Base-by-base conservation (phyloP, 257 asterid species). In the Gentiana dahurica region DNA sequence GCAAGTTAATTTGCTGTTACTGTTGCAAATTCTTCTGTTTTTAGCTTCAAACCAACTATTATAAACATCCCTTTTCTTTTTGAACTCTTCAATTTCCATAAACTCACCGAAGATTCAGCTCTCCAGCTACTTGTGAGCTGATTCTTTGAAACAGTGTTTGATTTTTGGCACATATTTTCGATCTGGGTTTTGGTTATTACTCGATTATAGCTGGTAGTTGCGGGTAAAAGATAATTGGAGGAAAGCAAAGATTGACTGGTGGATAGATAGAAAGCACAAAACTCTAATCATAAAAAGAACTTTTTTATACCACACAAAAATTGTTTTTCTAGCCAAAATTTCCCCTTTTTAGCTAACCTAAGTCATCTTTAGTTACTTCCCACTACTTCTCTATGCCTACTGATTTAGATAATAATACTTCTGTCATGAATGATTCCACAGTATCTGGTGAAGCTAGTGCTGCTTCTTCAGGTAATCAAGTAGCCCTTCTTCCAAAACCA, bases 381-480 rank as follows among this genome's bases (percentile, higher is more conserved):
- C 62, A 37, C 45, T 43, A 24, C 38, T 47, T 3, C 6, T 51
- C 59, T 55, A 65, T 65, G 68, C 71, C 71, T 36, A 54, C 58
- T 36, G 68, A 71, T 15, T 44, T 59, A 38, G 77, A 72, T 47
- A 41, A 24, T 24, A 58, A 66, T 54, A 54, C 61, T 34, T 62
- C 70, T 55, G 39, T 57, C 15, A 33, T 70, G 55, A 70, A 70
- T 60, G 75, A 70, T 55, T 59, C 77, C 63, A 34, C 70, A 2
- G 73, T 61, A 24, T 62, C 73, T 43, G 76, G 65, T 53, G 78
- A 73, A 48, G 71, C 65, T 51, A 65, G 69, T 60, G 79, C 56
- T 35, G 61, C 69, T 41, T 54, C 72, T 48, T 65, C 73, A 2
- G 72, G 75, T 24, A 65, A 72, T 53, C 62, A 68, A 43, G 50